Base-by-base conservation (phyloP, 345 rosid genomes). In the Trapa bicornis region DNA sequence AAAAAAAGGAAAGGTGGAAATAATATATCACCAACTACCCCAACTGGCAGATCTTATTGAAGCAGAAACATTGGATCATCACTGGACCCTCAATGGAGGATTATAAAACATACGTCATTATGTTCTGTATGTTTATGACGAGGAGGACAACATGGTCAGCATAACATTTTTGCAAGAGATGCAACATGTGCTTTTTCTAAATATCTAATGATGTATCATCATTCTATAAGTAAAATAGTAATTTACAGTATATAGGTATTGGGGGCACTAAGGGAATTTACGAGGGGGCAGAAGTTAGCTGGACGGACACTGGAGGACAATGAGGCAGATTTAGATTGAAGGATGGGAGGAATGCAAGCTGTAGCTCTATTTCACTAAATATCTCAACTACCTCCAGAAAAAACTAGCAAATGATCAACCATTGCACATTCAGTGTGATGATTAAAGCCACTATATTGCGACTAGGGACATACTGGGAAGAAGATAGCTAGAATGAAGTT, bases 371-470 rank as follows among this genome's bases (percentile, higher is more conserved):
- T 58, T 58, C 15, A 35, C 32, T 70, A 68, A 74, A 66, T 74
- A 65, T 64, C 79, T 76, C 70, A 80, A 72, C 86, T 64, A 80
- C 79, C 77, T 72, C 61, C 65, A 64, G 12, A 73, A 73, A 10
- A 61, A 22, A 22, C 29, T 33, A 35, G 12, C 48, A 68, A 45
- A 41, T 47, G 53, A 38, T 41, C 56, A 64, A 64, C 62, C 70
- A 65, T 66, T 57, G 37, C 39, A 52, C 53, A 48, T 45, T 37
- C 13, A 42, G 65, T 47, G 1, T 29, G 15, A 22, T 22, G 29
- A 22, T 22, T 22, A 22, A 22, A 22, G 29, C 29, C 29, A 22
- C 29, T 22, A 22, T 22, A 22, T 22, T 22, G 29, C 29, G 29
- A 22, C 29, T 22, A 22, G 29, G 29, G 29, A 22, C 29, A 22